A percentile compares a stretch with the other conserved stretches of the same genome.
Evolutionary conservation across 2,329 filamentous ascomycete species (phyloP).

Genomic region (Pyricularia sp.): DNA sequence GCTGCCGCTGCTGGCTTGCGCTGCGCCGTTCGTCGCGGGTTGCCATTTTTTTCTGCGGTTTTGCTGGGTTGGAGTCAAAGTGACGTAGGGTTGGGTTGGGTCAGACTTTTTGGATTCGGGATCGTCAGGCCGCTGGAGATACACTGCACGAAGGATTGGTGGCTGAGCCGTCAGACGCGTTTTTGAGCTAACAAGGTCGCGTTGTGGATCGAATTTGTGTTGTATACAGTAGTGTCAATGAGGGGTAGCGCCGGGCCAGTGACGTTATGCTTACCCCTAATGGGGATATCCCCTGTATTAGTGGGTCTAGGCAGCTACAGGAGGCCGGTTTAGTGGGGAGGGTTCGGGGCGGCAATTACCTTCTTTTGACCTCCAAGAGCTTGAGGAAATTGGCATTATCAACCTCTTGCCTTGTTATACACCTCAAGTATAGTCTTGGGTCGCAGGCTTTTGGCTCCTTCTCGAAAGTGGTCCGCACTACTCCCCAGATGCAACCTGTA

Average conservation of each 20-base stretch:
- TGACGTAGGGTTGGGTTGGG: background rate
- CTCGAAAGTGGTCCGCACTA: background rate
- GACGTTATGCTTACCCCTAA: background rate
- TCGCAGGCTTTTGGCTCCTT: background rate
- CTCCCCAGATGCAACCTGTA: background rate
- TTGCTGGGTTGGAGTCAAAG: background rate
- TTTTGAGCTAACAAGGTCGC: background rate
- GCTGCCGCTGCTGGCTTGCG: conserved; percentile 17
- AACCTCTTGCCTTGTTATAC: background rate
- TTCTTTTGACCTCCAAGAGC: background rate
- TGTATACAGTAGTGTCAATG: background rate
- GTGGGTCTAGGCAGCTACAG: background rate
- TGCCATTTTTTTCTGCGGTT: background rate
- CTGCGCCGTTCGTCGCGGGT: background rate
- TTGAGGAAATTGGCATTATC: background rate
- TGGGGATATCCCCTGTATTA: background rate
- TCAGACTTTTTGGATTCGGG: background rate
- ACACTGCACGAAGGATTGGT: background rate
- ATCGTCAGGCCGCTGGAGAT: background rate
- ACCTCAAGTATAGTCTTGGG: background rate
- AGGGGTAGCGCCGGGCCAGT: background rate
- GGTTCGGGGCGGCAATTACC: background rate
- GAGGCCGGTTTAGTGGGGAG: no score
- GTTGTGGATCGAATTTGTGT: background rate
- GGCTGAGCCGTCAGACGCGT: background rate